Conservation (phyloP, 768 basidiomycete species). For the Russula earlei region DNA sequence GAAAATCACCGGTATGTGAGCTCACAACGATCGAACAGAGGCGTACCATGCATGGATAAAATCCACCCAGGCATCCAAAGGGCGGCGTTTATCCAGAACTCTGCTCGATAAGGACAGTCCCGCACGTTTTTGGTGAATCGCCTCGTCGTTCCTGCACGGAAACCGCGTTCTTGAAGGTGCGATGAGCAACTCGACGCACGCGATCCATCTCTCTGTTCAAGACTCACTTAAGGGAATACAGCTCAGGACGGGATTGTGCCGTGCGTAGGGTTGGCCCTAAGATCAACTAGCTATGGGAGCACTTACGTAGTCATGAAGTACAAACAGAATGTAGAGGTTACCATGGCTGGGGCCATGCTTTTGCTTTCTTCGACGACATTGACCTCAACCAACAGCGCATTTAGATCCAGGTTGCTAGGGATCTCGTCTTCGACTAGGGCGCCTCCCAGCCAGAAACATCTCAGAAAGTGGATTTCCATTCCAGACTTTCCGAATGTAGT, state of each 20-base stretch:
- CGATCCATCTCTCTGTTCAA: neutral
- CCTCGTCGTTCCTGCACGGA: conserved; percentile 21
- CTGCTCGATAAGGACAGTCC: conserved; percentile 13
- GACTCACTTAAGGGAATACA: conserved; percentile 28
- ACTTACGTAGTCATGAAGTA: conserved; percentile 29
- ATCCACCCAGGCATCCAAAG: conserved; percentile 39
- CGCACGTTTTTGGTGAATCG: neutral
- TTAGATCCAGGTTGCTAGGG: no score
- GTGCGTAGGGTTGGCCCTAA: neutral
- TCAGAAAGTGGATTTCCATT: no score
- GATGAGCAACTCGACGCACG: neutral
- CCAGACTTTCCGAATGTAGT: no score
- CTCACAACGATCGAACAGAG: no score
- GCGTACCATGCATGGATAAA: conserved; percentile 35
- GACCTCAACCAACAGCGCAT: no score
- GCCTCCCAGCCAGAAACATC: no score
- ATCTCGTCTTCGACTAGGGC: no score
- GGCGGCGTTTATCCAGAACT: conserved; percentile 32
- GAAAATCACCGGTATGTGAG: neutral
- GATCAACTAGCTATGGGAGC: neutral
- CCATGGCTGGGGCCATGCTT: no score
- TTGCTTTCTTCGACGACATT: conserved; percentile 1
- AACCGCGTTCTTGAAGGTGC: conserved; percentile 22
- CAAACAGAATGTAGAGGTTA: conserved; percentile 24
- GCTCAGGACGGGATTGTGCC: conserved; percentile 27